These are phyloP conservation scores for Prosopis cineraria DNA, from an alignment of 306 rosid species.

Conservation along the genomic window DNA sequence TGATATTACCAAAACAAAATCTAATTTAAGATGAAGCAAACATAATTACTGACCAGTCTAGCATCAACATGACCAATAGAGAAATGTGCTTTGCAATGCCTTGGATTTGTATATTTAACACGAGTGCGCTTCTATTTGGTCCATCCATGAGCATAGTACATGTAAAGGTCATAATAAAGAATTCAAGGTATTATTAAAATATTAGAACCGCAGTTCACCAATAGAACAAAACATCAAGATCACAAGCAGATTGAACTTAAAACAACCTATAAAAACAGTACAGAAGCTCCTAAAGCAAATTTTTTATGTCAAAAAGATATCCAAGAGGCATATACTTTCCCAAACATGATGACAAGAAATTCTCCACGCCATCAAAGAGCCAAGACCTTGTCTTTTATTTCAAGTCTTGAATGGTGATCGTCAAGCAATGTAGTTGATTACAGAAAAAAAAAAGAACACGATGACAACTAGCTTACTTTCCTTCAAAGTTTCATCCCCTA, in stretches of 20 bases:
- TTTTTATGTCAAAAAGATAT: conserved; percentile 30
- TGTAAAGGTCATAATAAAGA: not conserved
- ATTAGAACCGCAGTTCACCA: conserved; percentile 9
- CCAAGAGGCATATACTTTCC: conserved; percentile 38
- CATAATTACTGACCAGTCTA: too few relatives aligned
- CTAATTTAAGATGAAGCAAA: not conserved
- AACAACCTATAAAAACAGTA: not conserved
- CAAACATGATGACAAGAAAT: conserved; percentile 45
- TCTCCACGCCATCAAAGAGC: conserved; percentile 5
- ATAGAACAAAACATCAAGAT: conserved; percentile 13
- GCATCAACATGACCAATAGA: not conserved
- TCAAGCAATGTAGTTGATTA: conserved; percentile 50
- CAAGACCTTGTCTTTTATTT: conserved; percentile 39
- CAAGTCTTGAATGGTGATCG: conserved; percentile 45
- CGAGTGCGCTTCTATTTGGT: not conserved
- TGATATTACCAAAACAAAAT: not conserved
- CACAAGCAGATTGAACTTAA: not conserved
- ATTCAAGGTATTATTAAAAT: not conserved
- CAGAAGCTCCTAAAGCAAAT: conserved; percentile 14
- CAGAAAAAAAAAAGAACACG: conserved; percentile 39
- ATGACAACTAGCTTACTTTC: conserved; percentile 60
- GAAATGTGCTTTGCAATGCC: not conserved
- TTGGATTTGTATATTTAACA: not conserved
- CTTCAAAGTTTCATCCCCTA: conserved; percentile 1
- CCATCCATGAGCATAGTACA: not conserved